Evolutionary conservation across 495 filamentous ascomycete species (phyloP), one percentile per base, ranked within the genome.

Genomic region (Hypoxylon trugodes): DNA sequence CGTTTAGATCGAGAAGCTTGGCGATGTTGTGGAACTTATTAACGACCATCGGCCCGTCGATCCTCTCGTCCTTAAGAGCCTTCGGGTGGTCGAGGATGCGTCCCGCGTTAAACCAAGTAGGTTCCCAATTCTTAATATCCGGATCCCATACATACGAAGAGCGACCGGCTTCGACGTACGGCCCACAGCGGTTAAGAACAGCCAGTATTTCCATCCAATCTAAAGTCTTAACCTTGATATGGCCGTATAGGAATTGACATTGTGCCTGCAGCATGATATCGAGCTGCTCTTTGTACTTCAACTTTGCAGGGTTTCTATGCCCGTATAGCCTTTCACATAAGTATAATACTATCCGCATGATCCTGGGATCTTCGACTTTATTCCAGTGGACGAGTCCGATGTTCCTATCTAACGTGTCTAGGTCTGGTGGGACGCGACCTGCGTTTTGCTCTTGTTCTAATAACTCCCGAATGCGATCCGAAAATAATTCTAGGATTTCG

Each of bases 361-460:
- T 2, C 19, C 7, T 8, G 4, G 15, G 12, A 21, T 6, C 33
- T n/a, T 47, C 16, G 1, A 59, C 6, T 7, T 43, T 10, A 6
- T 65, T 36, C 41, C 40, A 59, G 8, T 28, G 41, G 15, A 47
- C 28, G 54, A 53, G 54, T 15, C 41, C 35, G 15, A 65, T 26
- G 10, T 65, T 54, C n/a, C 61, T 41, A 13, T 54, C 10, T 1
- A 48, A 9, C 2, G 25, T 43, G 37, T 54, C 6, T 2, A 13
- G 8, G 8, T 65, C 54, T 9, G 61, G 48, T 4, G 54, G 54
- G 18, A 38, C n/a, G 9, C 54, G 26, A 16, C 4, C 13, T 8
- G n/a, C 13, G 0, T 21, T 0, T 10, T n/a, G n/a, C n/a, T n/a
- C n/a, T n/a, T n/a, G n/a, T n/a, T n/a, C n/a, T n/a, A n/a, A n/a